Conservation (phyloP, 1,284 basidiomycete species). For the Gomphus sp. region DNA sequence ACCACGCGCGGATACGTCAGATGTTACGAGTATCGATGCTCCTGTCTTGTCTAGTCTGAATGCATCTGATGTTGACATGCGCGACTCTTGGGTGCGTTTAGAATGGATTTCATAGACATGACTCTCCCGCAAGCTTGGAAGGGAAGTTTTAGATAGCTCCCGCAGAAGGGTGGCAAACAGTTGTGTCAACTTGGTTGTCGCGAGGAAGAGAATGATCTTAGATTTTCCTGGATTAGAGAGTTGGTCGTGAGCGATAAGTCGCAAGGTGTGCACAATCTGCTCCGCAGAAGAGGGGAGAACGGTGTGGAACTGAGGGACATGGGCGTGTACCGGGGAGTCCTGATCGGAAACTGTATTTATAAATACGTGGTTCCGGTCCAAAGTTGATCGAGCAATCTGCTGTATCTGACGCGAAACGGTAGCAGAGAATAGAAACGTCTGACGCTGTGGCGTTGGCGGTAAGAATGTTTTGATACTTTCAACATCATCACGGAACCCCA, state of each 20-base stretch:
- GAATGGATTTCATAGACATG: constrained; percentile 83
- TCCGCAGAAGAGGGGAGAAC: constrained; percentile 57
- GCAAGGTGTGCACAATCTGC: constrained; percentile 74
- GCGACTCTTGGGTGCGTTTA: constrained; percentile 58
- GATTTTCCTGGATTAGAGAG: constrained; percentile 59
- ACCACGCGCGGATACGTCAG: constrained; percentile 87
- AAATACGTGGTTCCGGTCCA: constrained; percentile 49
- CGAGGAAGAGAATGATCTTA: constrained; percentile 85
- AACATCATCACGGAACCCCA: constrained; percentile 93
- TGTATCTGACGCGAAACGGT: constrained; percentile 61
- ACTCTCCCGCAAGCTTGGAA: constrained; percentile 45
- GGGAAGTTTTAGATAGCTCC: constrained; percentile 30
- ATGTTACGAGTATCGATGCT: constrained; percentile 70
- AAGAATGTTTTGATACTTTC: constrained; percentile 65
- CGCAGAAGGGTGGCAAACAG: constrained; percentile 61
- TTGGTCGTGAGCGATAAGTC: constrained; percentile 87
- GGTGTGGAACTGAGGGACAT: constrained; percentile 82
- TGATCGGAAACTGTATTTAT: constrained; percentile 53
- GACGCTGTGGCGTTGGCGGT: constrained; percentile 60
- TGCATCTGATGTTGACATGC: constrained; percentile 52
- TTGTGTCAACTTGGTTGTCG: constrained; percentile 84
- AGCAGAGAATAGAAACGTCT: constrained; percentile 95
- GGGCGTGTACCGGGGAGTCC: constrained; percentile 58
- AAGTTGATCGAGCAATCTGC: constrained; percentile 44
- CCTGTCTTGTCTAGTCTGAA: constrained; percentile 61